Percentiles rank a stretch among this genome's conserved stretches.
Evolutionary conservation across 169 alveolate species (phyloP).

Genomic region (Plasmodium inui): DNA sequence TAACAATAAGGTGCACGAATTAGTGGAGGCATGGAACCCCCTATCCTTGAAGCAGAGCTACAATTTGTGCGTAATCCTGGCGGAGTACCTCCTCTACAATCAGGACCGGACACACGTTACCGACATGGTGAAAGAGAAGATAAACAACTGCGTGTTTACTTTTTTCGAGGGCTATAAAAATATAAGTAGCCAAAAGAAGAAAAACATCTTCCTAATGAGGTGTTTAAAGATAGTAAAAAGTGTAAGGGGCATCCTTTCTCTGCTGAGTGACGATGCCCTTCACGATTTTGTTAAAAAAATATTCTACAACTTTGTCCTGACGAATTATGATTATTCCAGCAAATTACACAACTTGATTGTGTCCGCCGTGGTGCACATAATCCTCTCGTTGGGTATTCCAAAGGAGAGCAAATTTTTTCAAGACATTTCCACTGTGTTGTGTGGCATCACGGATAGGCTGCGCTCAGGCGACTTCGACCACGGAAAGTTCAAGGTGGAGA

Average conservation of each 20-base stretch:
- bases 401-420: conserved; percentile 10
- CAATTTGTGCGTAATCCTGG: conserved; percentile 31
- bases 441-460: neutral
- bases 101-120: neutral
- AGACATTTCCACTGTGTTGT: neutral
- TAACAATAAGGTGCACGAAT: conserved; percentile 43
- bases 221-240: conserved; percentile 62
- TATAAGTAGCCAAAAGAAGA: conserved; percentile 34
- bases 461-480: conserved; percentile 11
- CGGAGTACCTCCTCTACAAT: conserved; percentile 37
- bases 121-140: conserved; percentile 15
- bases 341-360: conserved; percentile 54
- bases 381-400: conserved; percentile 18
- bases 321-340: conserved; percentile 42
- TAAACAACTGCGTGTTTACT: conserved; percentile 7
- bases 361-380: conserved; percentile 19
- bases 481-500: conserved; percentile 20
- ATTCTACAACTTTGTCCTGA: conserved; percentile 28
- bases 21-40: conserved; percentile 65
- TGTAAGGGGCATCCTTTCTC: conserved; percentile 8
- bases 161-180: conserved; percentile 55
- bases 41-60: conserved; percentile 66
- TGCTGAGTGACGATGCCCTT: conserved; percentile 15
- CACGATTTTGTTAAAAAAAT: conserved; percentile 40
- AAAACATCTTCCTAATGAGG: conserved; percentile 66